Evolutionary conservation across 2,329 filamentous ascomycete genomes (phyloP).

Genomic region (Xylariales sp.): DNA sequence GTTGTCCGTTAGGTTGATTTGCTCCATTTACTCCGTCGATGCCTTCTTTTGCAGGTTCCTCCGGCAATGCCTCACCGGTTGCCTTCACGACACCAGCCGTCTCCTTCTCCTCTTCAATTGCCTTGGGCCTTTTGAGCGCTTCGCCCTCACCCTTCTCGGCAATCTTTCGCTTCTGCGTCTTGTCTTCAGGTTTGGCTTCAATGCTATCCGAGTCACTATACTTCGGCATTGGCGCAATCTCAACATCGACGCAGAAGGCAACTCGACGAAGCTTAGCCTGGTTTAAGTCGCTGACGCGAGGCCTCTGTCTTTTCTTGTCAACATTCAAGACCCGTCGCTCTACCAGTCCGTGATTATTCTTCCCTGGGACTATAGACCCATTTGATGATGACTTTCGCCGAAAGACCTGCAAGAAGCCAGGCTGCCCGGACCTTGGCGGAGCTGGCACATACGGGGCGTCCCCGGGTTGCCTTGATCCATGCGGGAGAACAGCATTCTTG

Average conservation of each 20-base stretch:
- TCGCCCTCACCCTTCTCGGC: constrained; percentile 70
- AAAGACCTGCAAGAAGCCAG: constrained; percentile 76
- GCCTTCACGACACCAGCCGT: constrained; percentile 37
- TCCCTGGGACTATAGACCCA: constrained; percentile 42
- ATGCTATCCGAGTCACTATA: constrained; percentile 60
- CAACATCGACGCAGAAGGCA: constrained; percentile 94
- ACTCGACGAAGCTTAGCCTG: constrained; percentile 79
- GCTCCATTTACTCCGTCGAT: constrained; percentile 17
- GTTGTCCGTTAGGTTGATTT: constrained; percentile 21
- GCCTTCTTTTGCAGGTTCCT: constrained; percentile 35
- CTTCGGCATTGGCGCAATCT: constrained; percentile 83
- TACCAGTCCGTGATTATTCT: constrained; percentile 64
- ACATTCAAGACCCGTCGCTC: constrained; percentile 81
- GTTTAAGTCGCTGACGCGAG: constrained; percentile 72
- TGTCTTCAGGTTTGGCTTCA: constrained; percentile 45
- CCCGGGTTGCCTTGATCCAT: constrained; percentile 50
- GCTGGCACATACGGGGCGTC: constrained; percentile 68
- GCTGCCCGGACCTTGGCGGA: constrained; percentile 63
- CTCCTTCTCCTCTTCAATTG: constrained; percentile 55
- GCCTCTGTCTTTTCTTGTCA: constrained; percentile 73
- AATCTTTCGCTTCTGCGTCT: constrained; percentile 58
- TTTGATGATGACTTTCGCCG: constrained; percentile 73
- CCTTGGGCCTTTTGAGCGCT: constrained; percentile 63
- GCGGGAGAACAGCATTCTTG: constrained; percentile 57
- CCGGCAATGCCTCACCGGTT: constrained; percentile 33